Evolutionary conservation across 2,329 filamentous ascomycete genomes (phyloP).

Genomic region (Fusarium longipes): DNA sequence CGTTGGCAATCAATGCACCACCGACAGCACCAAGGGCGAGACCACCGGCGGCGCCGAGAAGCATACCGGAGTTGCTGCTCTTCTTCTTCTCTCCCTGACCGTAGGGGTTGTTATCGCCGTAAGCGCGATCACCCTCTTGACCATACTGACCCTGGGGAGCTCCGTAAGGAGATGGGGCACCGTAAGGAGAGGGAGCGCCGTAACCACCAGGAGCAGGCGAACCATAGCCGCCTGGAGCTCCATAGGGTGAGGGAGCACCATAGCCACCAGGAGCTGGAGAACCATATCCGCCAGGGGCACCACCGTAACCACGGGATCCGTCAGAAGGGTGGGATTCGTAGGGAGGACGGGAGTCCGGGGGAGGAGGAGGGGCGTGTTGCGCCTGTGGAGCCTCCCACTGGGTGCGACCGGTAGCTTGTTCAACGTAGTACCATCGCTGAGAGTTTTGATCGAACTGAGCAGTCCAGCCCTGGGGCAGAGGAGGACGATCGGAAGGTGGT

Average conservation of each 20-base stretch:
- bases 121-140: slow-evolving; percentile 12
- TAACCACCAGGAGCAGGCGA: slow-evolving; percentile 30
- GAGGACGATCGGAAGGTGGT: slow-evolving; percentile 56
- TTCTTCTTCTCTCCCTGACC: slow-evolving; percentile 49
- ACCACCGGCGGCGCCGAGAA: slow-evolving; percentile 70
- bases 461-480: slow-evolving; percentile 70
- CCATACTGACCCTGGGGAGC: slow-evolving; percentile 18
- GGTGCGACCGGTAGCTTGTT: slow-evolving; percentile 68
- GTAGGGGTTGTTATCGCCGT: slow-evolving; percentile 33
- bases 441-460: slow-evolving; percentile 70
- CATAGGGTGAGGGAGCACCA: too few relatives aligned
- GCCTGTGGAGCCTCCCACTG: slow-evolving; percentile 70
- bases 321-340: slow-evolving; percentile 39
- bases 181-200: slow-evolving; percentile 30
- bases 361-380: slow-evolving; percentile 45
- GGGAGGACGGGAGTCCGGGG: slow-evolving; percentile 38
- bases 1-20: slow-evolving; percentile 68
- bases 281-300: slow-evolving; percentile 36
- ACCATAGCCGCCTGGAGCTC: slow-evolving; percentile 36
- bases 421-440: slow-evolving; percentile 74
- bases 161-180: slow-evolving; percentile 4
- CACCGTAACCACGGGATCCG: slow-evolving; percentile 43
- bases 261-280: slow-evolving; percentile 38
- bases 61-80: slow-evolving; percentile 63
- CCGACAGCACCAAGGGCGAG: slow-evolving; percentile 67